Evolutionary conservation across 1,284 basidiomycete species (phyloP), one percentile per base, ranked within the genome.

Genomic region (Trichosporon sp.): DNA sequence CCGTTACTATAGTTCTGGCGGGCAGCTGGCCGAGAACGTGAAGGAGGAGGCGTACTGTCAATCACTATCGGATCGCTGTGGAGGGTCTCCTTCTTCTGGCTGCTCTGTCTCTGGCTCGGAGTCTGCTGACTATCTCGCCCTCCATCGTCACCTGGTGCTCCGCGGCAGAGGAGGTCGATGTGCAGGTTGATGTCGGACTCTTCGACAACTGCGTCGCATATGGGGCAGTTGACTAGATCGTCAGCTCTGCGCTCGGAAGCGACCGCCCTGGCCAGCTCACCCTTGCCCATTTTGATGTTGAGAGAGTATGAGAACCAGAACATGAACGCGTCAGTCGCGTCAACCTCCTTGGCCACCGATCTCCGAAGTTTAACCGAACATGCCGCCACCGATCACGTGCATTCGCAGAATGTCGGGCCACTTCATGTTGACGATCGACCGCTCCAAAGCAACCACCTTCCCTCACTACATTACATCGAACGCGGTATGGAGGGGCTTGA

Each of bases 101-200:
- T 63, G 10, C 11, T 31, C 32, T 35, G 14, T 12, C 16, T 63
- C 32, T n/a, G 59, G 6, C 59, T 63, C 16, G 59, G 7, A 3
- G 59, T 10, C 5, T 19, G 51, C 51, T 35, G 32, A 6, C 32
- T 37, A 7, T 37, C 32, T 7, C 11, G 14, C 6, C 32, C 31
- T 4, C 31, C 16, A 10, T 7, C 10, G 4, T 63, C 59, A 21
- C 31, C 59, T 1, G 61, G 65, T 4, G 72, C 59, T 1, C 77
- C 78, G 2, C 72, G 75, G 70, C 80, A 84, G 66, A 77, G 78
- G 2, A 79, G 71, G 75, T 85, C 84, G 35, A 85, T 76, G 66
- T 85, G 85, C 10, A 78, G 76, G 73, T 85, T 85, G 75, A 85
- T 84, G 65, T 79, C 76, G 0, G 68, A 40, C 51, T 79, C 77